Evolutionary conservation across 257 asterid species (phyloP), one percentile per base, ranked within the genome.

Genomic region (Salvia miltiorrhiza): DNA sequence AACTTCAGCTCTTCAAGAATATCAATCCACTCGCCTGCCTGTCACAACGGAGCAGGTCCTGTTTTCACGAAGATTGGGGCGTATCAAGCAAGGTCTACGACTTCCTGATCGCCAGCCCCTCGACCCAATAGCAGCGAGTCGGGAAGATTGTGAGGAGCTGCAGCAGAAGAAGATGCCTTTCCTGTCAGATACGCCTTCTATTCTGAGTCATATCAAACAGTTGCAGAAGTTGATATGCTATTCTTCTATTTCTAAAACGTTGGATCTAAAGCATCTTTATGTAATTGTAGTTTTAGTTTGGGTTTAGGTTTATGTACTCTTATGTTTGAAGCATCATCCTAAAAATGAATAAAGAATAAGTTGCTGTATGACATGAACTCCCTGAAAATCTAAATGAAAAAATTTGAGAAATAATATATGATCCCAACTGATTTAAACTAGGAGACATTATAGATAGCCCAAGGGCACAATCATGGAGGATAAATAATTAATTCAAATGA

Each of bases 111-210:
- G 81, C n/a, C 63, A 50, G 7, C 59, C 75, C 55, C 79, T 86
- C 48, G 79, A 85, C 78, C 93, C 87, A 8, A 68, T 53, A 14
- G 32, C 39, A 50, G 89, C 90, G 28, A 72, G 53, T 16, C 55
- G 60, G 60, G 88, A 79, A 74, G 97, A 92, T 23, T 85, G 79
- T 62, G 79, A 78, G 72, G 86, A 77, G 79, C 81, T 93, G 80
- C 88, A 81, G 79, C 94, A 87, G 43, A 90, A 74, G 80, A 84
- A 76, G 60, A 88, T 90, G 88, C 93, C 98, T 28, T 84, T 76
- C 77, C 78, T 90, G 30, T 68, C 41, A 40, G 81, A 87, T 37
- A 41, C 80, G 62, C 97, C 95, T 32, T 60, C 79, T 32, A 26
- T 87, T 41, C 50, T 86, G 70, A 66, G 69, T 80, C 44, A 67